phyloP scores from a whole-genome alignment of 139 green algal species.

The Chlorella sp. region DNA sequence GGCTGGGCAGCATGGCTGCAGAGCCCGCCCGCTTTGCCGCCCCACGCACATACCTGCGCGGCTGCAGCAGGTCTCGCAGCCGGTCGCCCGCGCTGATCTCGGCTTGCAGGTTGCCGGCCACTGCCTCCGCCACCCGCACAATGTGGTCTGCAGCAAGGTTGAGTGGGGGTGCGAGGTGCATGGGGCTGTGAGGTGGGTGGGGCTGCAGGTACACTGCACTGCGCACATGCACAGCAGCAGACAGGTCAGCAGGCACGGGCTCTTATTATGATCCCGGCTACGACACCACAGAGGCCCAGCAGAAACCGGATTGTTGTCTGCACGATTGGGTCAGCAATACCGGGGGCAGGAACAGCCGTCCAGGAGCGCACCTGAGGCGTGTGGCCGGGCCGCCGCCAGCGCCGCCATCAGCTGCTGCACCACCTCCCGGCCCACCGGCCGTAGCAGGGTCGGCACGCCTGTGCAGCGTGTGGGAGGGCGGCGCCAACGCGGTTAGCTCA shows the following conservation, averaged over 20 bases:
- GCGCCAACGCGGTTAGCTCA: not conserved
- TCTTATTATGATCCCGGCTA: too few relatives aligned
- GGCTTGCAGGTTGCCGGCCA: conserved; percentile 18
- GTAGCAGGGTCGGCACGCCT: conserved; percentile 11
- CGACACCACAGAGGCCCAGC: too few relatives aligned
- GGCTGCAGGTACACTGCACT: too few relatives aligned
- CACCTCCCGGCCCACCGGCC: conserved; percentile 45
- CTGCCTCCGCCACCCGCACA: conserved; percentile 17
- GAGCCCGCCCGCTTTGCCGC: too few relatives aligned
- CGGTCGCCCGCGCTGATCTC: conserved; percentile 62
- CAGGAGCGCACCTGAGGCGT: conserved; percentile 39
- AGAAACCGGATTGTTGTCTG: too few relatives aligned
- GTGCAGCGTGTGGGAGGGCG: not conserved
- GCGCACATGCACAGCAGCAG: too few relatives aligned
- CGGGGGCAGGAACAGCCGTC: too few relatives aligned
- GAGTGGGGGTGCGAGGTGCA: not conserved
- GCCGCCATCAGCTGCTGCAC: conserved; percentile 53
- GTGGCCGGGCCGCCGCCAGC: conserved; percentile 41
- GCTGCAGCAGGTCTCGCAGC: conserved; percentile 60
- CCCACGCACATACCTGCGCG: too few relatives aligned
- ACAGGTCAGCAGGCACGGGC: too few relatives aligned
- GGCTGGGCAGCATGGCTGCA: not conserved
- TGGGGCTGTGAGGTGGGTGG: too few relatives aligned
- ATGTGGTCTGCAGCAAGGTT: conserved; percentile 27
- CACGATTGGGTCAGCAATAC: too few relatives aligned